A percentile compares a stretch with the other conserved stretches of the same genome.
These are phyloP conservation scores for Sporopachydermia lactativora DNA, from an alignment of 805 yeast genomes.

Conservation along the genomic window DNA sequence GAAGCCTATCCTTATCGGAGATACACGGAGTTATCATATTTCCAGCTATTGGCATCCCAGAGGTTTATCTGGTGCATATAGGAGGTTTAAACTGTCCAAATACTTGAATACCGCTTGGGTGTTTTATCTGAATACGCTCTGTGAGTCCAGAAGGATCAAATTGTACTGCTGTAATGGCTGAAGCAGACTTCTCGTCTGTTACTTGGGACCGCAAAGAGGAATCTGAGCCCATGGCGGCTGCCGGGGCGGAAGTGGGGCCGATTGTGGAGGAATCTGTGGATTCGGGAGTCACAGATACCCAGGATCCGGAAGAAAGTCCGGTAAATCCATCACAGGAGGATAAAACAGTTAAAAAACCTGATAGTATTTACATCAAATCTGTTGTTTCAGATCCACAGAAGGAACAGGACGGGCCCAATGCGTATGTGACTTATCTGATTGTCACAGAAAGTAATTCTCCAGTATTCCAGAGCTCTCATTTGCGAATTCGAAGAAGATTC, in stretches of 20 bases:
- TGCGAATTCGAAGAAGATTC: conserved; percentile 61
- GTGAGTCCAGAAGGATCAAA: too few relatives aligned
- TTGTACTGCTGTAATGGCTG: too few relatives aligned
- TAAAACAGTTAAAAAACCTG: background rate
- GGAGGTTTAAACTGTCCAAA: too few relatives aligned
- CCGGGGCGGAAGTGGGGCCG: conserved; percentile 8
- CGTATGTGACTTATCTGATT: conserved; percentile 61
- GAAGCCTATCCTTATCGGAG: too few relatives aligned
- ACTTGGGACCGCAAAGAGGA: conserved; percentile 38
- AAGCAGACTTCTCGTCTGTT: conserved; percentile 40
- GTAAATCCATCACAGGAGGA: background rate
- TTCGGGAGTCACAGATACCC: conserved; percentile 6
- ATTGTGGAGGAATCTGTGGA: background rate
- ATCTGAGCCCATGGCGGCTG: conserved; percentile 11
- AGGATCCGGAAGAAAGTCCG: background rate
- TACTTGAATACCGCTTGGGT: too few relatives aligned
- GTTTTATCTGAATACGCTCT: too few relatives aligned
- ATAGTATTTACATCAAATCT: conserved; percentile 21
- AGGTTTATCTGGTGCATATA: too few relatives aligned
- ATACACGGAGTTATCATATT: too few relatives aligned
- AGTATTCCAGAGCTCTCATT: conserved; percentile 28
- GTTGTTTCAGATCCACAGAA: conserved; percentile 46
- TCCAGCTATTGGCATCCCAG: too few relatives aligned
- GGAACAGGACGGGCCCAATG: conserved; percentile 62
- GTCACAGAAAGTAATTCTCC: conserved; percentile 45